These are phyloP conservation scores for Leccinum broughii DNA, from an alignment of 768 basidiomycete species.

Conservation along the genomic window DNA sequence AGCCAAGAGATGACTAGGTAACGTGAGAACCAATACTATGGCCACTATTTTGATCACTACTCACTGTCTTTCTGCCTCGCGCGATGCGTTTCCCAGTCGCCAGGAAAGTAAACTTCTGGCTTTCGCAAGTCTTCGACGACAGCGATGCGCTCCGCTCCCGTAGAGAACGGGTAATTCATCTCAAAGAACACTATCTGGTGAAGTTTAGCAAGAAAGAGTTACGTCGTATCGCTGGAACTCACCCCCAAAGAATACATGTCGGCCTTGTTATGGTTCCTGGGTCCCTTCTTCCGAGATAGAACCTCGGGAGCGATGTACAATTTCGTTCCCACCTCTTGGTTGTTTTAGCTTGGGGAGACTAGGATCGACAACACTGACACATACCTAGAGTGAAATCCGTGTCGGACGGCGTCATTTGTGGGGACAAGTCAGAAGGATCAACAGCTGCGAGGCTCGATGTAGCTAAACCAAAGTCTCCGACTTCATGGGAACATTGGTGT, in stretches of 20 bases:
- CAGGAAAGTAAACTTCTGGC: slow-evolving; percentile 74
- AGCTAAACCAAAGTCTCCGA: slow-evolving; percentile 93
- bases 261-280: slow-evolving; percentile 83
- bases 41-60: slow-evolving; percentile 26
- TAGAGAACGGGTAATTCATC: slow-evolving; percentile 87
- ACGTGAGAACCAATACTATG: slow-evolving; percentile 4
- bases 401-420: slow-evolving; percentile 45
- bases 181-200: slow-evolving; percentile 92
- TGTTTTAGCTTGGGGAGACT: not conserved
- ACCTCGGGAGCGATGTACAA: slow-evolving; percentile 95
- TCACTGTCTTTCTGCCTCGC: slow-evolving; percentile 68
- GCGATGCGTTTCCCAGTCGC: slow-evolving; percentile 63
- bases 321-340: slow-evolving; percentile 81
- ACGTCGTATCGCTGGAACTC: slow-evolving; percentile 30
- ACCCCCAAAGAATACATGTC: slow-evolving; percentile 96
- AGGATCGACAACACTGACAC: slow-evolving; percentile 9
- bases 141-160: slow-evolving; percentile 78
- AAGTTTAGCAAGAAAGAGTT: not conserved
- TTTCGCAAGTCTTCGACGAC: slow-evolving; percentile 80
- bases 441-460: slow-evolving; percentile 80
- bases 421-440: slow-evolving; percentile 67
- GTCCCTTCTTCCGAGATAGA: slow-evolving; percentile 56
- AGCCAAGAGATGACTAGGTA: slow-evolving; percentile 75
- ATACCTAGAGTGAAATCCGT: slow-evolving; percentile 76
- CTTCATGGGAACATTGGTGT: slow-evolving; percentile 33